Evolutionary conservation across 352 stramenopile genomes (phyloP), one percentile per base, ranked within the genome.

Genomic region (Pythium apleroticum): DNA sequence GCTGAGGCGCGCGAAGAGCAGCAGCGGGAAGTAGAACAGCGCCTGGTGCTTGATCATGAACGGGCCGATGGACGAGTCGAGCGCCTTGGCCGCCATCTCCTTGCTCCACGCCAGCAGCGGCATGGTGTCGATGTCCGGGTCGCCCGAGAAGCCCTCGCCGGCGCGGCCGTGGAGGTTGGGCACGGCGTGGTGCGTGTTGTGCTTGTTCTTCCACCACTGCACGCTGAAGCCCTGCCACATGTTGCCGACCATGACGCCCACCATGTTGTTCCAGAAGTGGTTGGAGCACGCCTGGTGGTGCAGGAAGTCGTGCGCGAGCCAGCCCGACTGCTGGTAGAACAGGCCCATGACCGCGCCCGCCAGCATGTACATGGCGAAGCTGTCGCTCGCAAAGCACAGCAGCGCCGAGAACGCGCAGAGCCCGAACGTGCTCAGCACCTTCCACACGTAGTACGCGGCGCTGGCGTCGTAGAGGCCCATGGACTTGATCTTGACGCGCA

Each of bases 81-180:
- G 75, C 3, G 80, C 84, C 53, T 80, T 93, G 50, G 94, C 86
- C 9, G 96, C 95, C 87, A 99, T 98, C 62, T 98, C 95, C 57
- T 98, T 83, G 56, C 89, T 98, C 97, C 97, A 99, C 35, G 97
- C 97, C 17, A 99, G 77, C 43, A 99, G 72, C 52, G 97, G 97
- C 95, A 99, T 98, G 0, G 97, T 99, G 81, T 99, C 97, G 68
- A 99, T 99, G 66, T 99, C 97, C 14, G 97, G 96, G 80, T 99
- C 97, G 46, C 95, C 97, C 24, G 85, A 67, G 56, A 85, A 89
- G 33, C 81, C 76, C 35, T 93, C 82, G 24, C 91, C 88, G 19
- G 74, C 76, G 63, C 91, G 91, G 48, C 91, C 96, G 75, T 99
- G 91, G 41, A 99, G 77, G 78, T 99, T 99, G 27, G 97, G 96